A percentile compares a stretch with the other conserved stretches of the same genome.
These are phyloP conservation scores for Hortiboletus campestris DNA, from an alignment of 768 basidiomycete genomes.

Conservation along the genomic window DNA sequence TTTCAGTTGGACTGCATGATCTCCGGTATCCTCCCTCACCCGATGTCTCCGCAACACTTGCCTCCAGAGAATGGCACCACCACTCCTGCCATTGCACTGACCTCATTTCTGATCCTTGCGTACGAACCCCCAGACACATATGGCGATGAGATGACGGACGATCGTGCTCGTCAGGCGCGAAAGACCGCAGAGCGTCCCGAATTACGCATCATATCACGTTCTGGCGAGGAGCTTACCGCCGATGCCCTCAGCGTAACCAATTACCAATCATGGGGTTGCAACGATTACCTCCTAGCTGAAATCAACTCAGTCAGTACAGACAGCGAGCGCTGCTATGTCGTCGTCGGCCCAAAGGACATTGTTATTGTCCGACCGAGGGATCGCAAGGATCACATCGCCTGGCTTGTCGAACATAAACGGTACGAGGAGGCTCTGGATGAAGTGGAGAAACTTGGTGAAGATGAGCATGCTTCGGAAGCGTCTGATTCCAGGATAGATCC, in stretches of 20 bases:
- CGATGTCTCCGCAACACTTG: constrained; percentile 34
- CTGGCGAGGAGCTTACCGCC: constrained; percentile 82
- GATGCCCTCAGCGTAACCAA: constrained; percentile 80
- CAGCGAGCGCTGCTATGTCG: constrained; percentile 64
- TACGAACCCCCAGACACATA: constrained; percentile 78
- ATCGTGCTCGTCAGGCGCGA: constrained; percentile 72
- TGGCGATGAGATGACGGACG: constrained; percentile 64
- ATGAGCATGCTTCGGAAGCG: constrained; percentile 29
- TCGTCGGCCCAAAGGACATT: constrained; percentile 83
- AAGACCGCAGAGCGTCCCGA: constrained; percentile 92
- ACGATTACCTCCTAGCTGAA: constrained; percentile 80
- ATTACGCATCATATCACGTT: constrained; percentile 83
- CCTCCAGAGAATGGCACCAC: constrained; percentile 17
- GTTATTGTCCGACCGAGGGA: constrained; percentile 88
- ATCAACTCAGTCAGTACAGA: constrained; percentile 27
- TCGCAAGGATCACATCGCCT: constrained; percentile 83
- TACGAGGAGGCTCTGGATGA: constrained; percentile 90
- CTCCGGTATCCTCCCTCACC: constrained; percentile 83
- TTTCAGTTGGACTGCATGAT: constrained; percentile 97
- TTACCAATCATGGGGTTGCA: constrained; percentile 85
- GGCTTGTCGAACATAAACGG: constrained; percentile 82
- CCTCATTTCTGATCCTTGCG: constrained; percentile 83
- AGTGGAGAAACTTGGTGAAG: constrained; percentile 60
- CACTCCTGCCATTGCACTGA: constrained; percentile 38
- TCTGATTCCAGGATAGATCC: constrained; percentile 48